A percentile compares a stretch with the other conserved stretches of the same genome.
Evolutionary conservation across 139 green algal species (phyloP).

Genomic region (Chlamydomonas sphaeroides): DNA sequence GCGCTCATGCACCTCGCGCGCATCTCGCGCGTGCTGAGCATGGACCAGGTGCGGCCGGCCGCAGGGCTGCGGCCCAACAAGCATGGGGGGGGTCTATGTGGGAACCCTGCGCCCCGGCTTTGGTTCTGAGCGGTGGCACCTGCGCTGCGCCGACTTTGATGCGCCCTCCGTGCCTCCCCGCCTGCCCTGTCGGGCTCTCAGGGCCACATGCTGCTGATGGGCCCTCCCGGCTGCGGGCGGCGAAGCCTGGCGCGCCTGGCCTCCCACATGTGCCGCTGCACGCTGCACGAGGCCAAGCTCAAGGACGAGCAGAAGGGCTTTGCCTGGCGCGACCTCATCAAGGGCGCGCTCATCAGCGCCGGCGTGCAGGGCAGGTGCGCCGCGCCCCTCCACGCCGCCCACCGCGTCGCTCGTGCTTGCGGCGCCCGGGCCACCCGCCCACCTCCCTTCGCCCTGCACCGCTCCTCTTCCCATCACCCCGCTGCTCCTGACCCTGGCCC

Average conservation of each 20-base stretch:
- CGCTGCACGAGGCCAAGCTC: conserved; percentile 47
- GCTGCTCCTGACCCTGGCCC: too few species aligned
- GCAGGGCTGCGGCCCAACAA: too few species aligned
- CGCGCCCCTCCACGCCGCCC: too few species aligned
- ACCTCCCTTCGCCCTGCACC: background rate
- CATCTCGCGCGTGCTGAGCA: conserved; percentile 48
- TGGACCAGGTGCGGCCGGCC: conserved; percentile 43
- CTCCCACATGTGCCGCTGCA: conserved; percentile 42
- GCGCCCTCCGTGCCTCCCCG: background rate
- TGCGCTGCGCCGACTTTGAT: background rate
- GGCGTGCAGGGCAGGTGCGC: conserved; percentile 53
- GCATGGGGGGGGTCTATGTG: too few species aligned
- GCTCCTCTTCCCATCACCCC: too few species aligned
- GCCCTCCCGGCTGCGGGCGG: conserved; percentile 39
- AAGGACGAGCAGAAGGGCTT: conserved; percentile 53
- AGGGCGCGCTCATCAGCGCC: conserved; percentile 34
- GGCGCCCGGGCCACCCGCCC: too few species aligned
- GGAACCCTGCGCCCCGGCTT: too few species aligned
- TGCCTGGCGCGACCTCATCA: conserved; percentile 45
- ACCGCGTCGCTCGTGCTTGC: too few species aligned
- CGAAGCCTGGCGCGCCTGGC: conserved; percentile 45
- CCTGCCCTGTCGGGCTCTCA: background rate
- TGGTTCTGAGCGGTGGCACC: too few species aligned
- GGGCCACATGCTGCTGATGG: conserved; percentile 48
- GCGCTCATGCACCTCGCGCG: conserved; percentile 50